These are phyloP conservation scores for Fraxinus pennsylvanica DNA, from an alignment of 257 asterid genomes.

Conservation along the genomic window DNA sequence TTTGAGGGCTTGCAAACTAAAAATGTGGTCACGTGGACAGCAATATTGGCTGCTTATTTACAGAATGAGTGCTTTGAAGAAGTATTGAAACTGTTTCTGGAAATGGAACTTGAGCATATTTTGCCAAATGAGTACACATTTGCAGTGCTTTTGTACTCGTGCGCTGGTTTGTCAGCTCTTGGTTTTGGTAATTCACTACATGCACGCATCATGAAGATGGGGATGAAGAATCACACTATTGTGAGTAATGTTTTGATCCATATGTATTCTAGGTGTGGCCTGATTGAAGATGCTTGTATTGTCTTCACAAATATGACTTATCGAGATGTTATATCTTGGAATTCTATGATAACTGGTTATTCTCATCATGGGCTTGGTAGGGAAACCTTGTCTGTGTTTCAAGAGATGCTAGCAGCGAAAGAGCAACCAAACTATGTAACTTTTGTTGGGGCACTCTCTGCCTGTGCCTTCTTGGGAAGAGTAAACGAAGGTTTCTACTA, in stretches of 20 bases:
- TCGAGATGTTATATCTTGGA: conserved; percentile 73
- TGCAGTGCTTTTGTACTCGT: conserved; percentile 66
- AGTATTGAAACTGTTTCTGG: conserved; percentile 55
- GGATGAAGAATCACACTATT: conserved; percentile 45
- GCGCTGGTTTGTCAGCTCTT: conserved; percentile 70
- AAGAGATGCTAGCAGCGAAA: conserved; percentile 53
- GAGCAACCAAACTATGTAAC: conserved; percentile 70
- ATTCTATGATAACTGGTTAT: conserved; percentile 68
- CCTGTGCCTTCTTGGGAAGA: conserved; percentile 67
- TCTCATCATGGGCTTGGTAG: conserved; percentile 79
- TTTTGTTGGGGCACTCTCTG: conserved; percentile 77
- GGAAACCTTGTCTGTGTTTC: conserved; percentile 61
- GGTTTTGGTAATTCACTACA: conserved; percentile 73
- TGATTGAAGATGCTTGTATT: conserved; percentile 50
- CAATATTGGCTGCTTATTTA: conserved; percentile 64
- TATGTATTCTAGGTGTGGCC: conserved; percentile 74
- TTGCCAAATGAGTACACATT: conserved; percentile 75
- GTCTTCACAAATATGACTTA: conserved; percentile 45
- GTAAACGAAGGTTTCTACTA: conserved; percentile 72
- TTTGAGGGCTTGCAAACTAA: conserved; percentile 43
- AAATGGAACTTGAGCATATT: conserved; percentile 54
- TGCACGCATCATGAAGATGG: conserved; percentile 59
- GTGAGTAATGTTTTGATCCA: conserved; percentile 72
- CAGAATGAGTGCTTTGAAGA: conserved; percentile 81
- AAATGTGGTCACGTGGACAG: conserved; percentile 78